Evolutionary conservation across 768 basidiomycete species (phyloP).

Genomic region (Suillus sp.): DNA sequence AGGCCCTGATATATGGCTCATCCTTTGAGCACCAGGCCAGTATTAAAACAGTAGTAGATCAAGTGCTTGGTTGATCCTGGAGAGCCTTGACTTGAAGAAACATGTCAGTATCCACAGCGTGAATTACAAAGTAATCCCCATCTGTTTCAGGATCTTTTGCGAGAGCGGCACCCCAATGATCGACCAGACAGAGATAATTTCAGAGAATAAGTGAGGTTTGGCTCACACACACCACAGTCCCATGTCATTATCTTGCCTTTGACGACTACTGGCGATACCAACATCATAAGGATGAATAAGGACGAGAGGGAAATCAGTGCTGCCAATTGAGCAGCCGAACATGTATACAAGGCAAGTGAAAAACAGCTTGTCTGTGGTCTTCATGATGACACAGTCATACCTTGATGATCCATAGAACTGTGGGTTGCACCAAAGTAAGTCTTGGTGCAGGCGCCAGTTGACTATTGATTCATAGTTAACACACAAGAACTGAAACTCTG

Average conservation of each 20-base stretch:
- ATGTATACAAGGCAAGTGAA: constrained; percentile 24
- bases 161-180: constrained; percentile 32
- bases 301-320: constrained; percentile 17
- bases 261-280: constrained; percentile 2
- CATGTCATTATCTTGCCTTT: constrained; percentile 27
- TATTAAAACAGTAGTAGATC: too few relatives aligned
- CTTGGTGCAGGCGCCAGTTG: constrained; percentile 16
- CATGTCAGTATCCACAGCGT: constrained; percentile 36
- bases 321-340: constrained; percentile 20
- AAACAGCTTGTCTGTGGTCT: constrained; percentile 17
- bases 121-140: constrained; percentile 31
- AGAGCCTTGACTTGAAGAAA: constrained; percentile 15
- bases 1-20: too few relatives aligned
- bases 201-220: constrained; percentile 9
- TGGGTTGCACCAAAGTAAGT: constrained; percentile 20
- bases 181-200: constrained; percentile 31
- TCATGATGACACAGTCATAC: constrained; percentile 31
- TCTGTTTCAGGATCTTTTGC: constrained; percentile 18
- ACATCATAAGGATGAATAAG: constrained; percentile 27
- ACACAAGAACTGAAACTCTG: constrained; percentile 9
- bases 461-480: constrained; percentile 24
- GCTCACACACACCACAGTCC: constrained; percentile 21
- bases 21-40: too few relatives aligned
- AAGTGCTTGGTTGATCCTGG: too few relatives aligned
- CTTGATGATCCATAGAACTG: constrained; percentile 16